A percentile compares a stretch with the other conserved stretches of the same genome.
Evolutionary conservation across 495 filamentous ascomycete species (phyloP).

Genomic region (Aspergillus incahuasiensis): DNA sequence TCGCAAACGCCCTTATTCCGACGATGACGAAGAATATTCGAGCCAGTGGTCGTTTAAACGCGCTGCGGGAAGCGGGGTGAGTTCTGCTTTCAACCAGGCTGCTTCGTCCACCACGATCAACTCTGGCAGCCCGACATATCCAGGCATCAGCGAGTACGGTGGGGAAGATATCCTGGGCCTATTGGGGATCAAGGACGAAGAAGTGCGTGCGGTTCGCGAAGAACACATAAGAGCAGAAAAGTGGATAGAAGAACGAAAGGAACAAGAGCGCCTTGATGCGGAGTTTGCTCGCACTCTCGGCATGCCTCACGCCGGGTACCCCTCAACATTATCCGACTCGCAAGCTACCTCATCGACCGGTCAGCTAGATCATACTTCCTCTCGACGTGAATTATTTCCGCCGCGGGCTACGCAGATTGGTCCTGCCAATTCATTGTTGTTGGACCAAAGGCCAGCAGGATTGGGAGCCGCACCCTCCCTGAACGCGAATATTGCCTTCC

Average conservation of each 20-base stretch:
- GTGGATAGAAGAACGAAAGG: constrained; percentile 25
- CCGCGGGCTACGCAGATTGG: not conserved
- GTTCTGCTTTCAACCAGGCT: not conserved
- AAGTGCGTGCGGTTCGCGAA: constrained; percentile 31
- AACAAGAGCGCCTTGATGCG: constrained; percentile 44
- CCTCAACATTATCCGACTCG: constrained; percentile 4
- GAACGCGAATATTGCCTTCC: not conserved
- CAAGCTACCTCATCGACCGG: constrained; percentile 9
- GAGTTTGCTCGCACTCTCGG: constrained; percentile 44
- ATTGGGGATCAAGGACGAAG: constrained; percentile 25
- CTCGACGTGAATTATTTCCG: not conserved
- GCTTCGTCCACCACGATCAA: not conserved
- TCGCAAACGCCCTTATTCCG: constrained; percentile 15
- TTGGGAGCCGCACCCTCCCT: not conserved
- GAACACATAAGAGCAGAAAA: constrained; percentile 37
- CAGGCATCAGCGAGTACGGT: constrained; percentile 2
- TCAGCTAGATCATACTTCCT: constrained; percentile 3
- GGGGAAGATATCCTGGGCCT: constrained; percentile 15
- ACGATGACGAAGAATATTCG: not conserved
- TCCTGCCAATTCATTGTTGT: not conserved
- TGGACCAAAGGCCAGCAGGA: not conserved
- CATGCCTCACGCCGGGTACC: constrained; percentile 19
- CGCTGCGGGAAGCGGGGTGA: not conserved
- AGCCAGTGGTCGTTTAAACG: not conserved
- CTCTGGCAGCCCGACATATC: not conserved